Base-by-base conservation (phyloP, 164 flowering plant genomes). In the Pachysandra terminalis region DNA sequence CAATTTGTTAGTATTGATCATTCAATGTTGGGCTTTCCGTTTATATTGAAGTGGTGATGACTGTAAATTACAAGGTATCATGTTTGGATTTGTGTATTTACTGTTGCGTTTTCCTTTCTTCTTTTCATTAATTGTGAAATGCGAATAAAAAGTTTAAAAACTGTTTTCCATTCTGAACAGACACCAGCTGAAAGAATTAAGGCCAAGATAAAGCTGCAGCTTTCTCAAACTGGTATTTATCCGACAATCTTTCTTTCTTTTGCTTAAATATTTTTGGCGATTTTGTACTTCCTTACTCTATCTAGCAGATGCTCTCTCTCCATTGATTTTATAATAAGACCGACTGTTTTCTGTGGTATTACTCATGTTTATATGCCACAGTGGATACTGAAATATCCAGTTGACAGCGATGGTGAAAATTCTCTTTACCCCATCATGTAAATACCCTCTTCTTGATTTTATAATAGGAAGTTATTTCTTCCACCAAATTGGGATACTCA, bases 121-220 rank as follows among this genome's bases (percentile, higher is more conserved):
- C 19, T 40, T 59, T 15, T 14, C 16, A 32, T 25, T 53, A 15
- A 10, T 65, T 55, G 15, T 68, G 25, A 28, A 56, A 35, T 24
- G 17, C 51, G 56, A 59, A 16, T 26, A 32, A 61, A 21, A 61
- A 26, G 37, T 32, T n/a, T 32, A 32, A 7, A 3, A 32, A 14
- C 28, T 27, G 52, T 59, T 57, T 77, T 41, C 40, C 55, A 19
- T 67, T 73, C 24, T 73, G 49, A 65, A 61, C 85, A 93, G 98
- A 71, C 93, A 59, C 81, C 90, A 24, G 93, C 96, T 72, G 96
- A 90, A 75, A 86, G 86, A 81, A 90, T 94, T 65, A 94, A 88
- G 82, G 96, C 97, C 60, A 90, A 85, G 83, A 91, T 82, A 89
- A 94, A 90, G 70, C 81, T 88, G 73, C 97, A 94, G 78, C 95